These are phyloP conservation scores for Dictyophora rubrovolvata DNA, from an alignment of 768 basidiomycete species.

Conservation along the genomic window DNA sequence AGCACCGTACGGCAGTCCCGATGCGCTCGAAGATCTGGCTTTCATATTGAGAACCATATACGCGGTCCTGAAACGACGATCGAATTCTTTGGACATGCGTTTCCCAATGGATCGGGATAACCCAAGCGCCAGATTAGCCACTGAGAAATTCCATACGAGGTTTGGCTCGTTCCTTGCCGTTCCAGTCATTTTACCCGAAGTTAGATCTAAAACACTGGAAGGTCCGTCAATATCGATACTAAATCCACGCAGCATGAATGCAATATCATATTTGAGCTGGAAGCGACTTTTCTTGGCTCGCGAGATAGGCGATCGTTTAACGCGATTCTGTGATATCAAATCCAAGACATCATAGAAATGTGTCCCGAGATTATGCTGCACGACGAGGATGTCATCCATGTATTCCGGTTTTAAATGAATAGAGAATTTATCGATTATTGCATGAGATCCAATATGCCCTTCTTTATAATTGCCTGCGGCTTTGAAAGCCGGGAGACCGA, in stretches of 20 bases:
- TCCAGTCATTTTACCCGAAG: conserved; percentile 66
- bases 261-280: conserved; percentile 35
- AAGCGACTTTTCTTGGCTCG: conserved; percentile 4
- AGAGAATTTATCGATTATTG: conserved; percentile 58
- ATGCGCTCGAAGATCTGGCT: conserved; percentile 15
- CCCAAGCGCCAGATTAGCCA: conserved; percentile 75
- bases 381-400: conserved; percentile 72
- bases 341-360: conserved; percentile 73
- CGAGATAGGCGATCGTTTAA: conserved; percentile 15
- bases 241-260: conserved; percentile 56
- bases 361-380: conserved; percentile 84
- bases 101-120: conserved; percentile 38
- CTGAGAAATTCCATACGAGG: conserved; percentile 54
- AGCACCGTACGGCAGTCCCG: conserved; percentile 17
- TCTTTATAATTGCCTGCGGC: conserved; percentile 50
- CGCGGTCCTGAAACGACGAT: conserved; percentile 59
- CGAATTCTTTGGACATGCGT: conserved; percentile 32
- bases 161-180: conserved; percentile 37
- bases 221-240: conserved; percentile 67
- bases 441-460: conserved; percentile 39
- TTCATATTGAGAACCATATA: conserved; percentile 77
- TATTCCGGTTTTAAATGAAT: conserved; percentile 71
- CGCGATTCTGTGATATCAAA: conserved; percentile 53
- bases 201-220: conserved; percentile 62
- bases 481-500: conserved; percentile 57